Evolutionary conservation across 2,329 filamentous ascomycete genomes (phyloP).

Genomic region (Neonectria punicea): DNA sequence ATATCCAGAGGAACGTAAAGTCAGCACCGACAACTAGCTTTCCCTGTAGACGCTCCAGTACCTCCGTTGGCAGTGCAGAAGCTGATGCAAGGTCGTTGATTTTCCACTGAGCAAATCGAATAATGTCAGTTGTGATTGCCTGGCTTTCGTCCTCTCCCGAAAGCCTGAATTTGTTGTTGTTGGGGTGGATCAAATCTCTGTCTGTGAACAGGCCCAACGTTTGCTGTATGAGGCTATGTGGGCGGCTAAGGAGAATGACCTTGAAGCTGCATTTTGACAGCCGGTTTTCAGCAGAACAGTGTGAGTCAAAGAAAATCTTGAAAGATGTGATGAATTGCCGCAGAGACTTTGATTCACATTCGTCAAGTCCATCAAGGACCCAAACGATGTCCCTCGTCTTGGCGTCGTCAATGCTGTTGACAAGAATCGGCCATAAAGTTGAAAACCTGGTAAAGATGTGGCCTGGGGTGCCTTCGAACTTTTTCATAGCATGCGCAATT

Average conservation of each 20-base stretch:
- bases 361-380: neutral
- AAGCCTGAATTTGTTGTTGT: neutral
- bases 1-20: neutral
- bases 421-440: neutral
- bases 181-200: neutral
- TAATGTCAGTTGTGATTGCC: neutral
- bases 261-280: neutral
- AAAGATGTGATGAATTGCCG: neutral
- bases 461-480: neutral
- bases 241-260: neutral
- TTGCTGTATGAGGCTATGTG: neutral
- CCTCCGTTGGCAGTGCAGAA: neutral
- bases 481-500: neutral
- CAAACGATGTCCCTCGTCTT: neutral
- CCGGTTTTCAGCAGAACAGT: neutral
- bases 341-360: neutral
- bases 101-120: neutral
- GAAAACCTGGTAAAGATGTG: neutral
- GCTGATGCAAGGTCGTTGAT: neutral
- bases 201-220: neutral
- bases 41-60: neutral
- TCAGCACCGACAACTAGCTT: neutral
- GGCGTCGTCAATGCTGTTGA: neutral
- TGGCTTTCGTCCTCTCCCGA: neutral
- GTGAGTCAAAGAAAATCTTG: neutral